Conservation (phyloP, 2,329 filamentous ascomycete genomes). For the Macrophomina tecta region DNA sequence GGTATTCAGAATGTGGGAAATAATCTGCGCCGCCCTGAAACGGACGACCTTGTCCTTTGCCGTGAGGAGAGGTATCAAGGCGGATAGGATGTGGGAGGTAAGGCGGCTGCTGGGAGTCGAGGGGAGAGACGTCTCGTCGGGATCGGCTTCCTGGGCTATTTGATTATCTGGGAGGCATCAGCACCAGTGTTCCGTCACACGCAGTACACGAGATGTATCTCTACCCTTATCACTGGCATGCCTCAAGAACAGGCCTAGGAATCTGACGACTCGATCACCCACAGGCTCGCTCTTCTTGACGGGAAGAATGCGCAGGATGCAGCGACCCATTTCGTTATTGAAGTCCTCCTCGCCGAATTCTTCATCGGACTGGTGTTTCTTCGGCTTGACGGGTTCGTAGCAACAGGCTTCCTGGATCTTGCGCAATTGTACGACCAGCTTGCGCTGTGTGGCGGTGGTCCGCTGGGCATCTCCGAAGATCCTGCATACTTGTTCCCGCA, state of each 20-base stretch:
- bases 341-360: slow-evolving; percentile 87
- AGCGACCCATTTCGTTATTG: slow-evolving; percentile 83
- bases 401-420: slow-evolving; percentile 89
- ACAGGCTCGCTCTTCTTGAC: slow-evolving; percentile 92
- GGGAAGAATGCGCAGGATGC: slow-evolving; percentile 78
- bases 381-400: slow-evolving; percentile 59
- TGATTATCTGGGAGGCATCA: slow-evolving; percentile 36
- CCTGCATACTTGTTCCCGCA: slow-evolving; percentile 74
- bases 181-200: background rate
- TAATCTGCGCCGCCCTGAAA: slow-evolving; percentile 86
- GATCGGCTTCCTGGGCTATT: slow-evolving; percentile 52
- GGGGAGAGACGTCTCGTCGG: slow-evolving; percentile 72
- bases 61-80: slow-evolving; percentile 75
- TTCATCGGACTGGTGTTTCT: slow-evolving; percentile 61
- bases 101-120: slow-evolving; percentile 87
- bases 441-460: slow-evolving; percentile 87
- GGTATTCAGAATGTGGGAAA: slow-evolving; percentile 90
- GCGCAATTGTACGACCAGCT: slow-evolving; percentile 83
- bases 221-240: slow-evolving; percentile 68
- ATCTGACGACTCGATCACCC: slow-evolving; percentile 84
- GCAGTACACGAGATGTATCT: background rate
- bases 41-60: slow-evolving; percentile 93
- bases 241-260: slow-evolving; percentile 84
- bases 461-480: slow-evolving; percentile 72
- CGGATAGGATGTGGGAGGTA: slow-evolving; percentile 73